Percentiles rank a stretch among this genome's conserved stretches.
Evolutionary conservation across 2,329 filamentous ascomycete species (phyloP).

Genomic region (Trichocomaceae sp.): DNA sequence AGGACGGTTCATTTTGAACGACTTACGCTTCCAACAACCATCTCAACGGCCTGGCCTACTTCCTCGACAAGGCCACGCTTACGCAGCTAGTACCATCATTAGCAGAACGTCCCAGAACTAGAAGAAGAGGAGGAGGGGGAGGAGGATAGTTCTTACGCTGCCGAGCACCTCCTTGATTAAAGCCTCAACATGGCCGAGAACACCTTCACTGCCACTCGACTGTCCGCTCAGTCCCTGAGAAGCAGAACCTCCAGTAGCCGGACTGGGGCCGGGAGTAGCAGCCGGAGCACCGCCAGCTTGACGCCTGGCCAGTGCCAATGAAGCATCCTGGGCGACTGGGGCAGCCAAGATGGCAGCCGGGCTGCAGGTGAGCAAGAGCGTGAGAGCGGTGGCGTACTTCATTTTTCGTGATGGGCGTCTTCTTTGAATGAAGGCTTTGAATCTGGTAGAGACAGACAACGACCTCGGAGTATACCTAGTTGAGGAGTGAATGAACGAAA

Average conservation of each 20-base stretch:
- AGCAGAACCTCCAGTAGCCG: neutral
- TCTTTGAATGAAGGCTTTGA: too few species aligned
- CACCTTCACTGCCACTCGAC: slow-evolving; percentile 6
- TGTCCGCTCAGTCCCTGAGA: slow-evolving; percentile 1
- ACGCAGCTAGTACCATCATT: slow-evolving; percentile 11
- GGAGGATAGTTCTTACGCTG: neutral
- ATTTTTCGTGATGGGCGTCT: neutral
- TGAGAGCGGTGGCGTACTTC: slow-evolving; percentile 8
- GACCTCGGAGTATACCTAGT: too few species aligned
- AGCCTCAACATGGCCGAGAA: slow-evolving; percentile 9
- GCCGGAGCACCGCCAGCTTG: neutral
- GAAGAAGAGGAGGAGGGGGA: neutral
- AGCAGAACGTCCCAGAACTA: too few species aligned
- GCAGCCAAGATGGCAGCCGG: slow-evolving; percentile 11
- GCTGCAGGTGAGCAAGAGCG: slow-evolving; percentile 9
- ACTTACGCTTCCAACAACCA: slow-evolving; percentile 5
- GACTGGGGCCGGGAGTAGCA: neutral
- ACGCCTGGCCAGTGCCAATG: neutral
- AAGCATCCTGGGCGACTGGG: slow-evolving; percentile 1
- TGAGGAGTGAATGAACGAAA: too few species aligned
- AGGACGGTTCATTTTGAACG: too few species aligned
- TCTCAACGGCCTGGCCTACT: neutral
- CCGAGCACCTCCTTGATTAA: slow-evolving; percentile 5
- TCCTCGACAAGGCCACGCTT: slow-evolving; percentile 10
- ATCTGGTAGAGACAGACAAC: neutral